Evolutionary conservation across 108 stramenopile species (phyloP).

Genomic region (Fragilariopsis cylindrus): DNA sequence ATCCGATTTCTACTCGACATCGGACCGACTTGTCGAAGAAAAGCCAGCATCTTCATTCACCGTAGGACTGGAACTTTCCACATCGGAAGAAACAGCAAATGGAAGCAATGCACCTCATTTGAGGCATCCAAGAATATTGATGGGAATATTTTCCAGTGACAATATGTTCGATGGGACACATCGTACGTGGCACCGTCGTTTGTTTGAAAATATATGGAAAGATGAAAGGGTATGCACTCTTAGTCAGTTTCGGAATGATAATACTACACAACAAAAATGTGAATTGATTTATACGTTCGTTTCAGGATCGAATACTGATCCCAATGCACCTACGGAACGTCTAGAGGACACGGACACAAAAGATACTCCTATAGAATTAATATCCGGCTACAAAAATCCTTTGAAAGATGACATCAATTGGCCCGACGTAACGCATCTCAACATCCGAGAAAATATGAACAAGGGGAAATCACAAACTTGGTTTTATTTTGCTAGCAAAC

Average conservation of each 20-base stretch:
- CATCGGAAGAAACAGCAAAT: too few relatives aligned
- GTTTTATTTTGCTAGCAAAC: constrained; percentile 38
- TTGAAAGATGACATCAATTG: constrained; percentile 23
- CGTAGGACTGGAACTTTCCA: too few relatives aligned
- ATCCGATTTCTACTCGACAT: neutral
- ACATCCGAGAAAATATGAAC: constrained; percentile 56
- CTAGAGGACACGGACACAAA: constrained; percentile 11
- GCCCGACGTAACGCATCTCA: constrained; percentile 24
- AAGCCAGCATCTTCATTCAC: too few relatives aligned
- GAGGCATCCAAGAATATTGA: constrained; percentile 30
- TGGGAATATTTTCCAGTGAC: constrained; percentile 49
- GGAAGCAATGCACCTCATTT: neutral
- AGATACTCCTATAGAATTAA: constrained; percentile 19
- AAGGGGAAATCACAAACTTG: constrained; percentile 52
- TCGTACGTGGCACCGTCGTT: constrained; percentile 41
- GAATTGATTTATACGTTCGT: constrained; percentile 55
- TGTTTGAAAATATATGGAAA: constrained; percentile 47
- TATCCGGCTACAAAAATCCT: neutral
- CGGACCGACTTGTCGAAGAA: neutral
- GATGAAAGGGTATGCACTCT: constrained; percentile 50
- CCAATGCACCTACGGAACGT: constrained; percentile 27
- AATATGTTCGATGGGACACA: constrained; percentile 33
- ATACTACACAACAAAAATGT: constrained; percentile 22
- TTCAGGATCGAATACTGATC: constrained; percentile 30
- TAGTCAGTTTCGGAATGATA: constrained; percentile 12